Percentiles rank a stretch among this genome's conserved stretches.
Conservation (phyloP, 768 basidiomycete species). For the Pulveroboletus sp. region DNA sequence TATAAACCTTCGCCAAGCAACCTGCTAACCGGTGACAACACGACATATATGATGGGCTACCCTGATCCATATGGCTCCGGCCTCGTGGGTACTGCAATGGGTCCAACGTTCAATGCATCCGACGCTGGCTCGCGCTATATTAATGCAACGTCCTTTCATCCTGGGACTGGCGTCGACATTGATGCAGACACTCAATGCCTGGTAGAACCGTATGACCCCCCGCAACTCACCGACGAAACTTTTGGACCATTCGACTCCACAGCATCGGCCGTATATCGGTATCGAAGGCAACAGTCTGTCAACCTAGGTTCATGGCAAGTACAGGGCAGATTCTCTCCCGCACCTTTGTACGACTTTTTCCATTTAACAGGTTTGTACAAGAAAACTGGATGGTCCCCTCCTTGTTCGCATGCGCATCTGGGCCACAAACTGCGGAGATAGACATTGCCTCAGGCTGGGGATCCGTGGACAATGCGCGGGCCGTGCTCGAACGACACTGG, state of each 20-base stretch:
- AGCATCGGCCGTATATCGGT: constrained; percentile 16
- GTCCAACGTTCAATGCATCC: constrained; percentile 2
- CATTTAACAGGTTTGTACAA: constrained; percentile 56
- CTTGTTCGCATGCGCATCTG: constrained; percentile 57
- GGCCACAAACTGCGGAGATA: constrained; percentile 50
- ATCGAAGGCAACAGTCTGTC: constrained; percentile 21
- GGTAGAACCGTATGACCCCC: constrained; percentile 9
- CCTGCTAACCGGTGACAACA: neutral
- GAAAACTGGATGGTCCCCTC: constrained; percentile 77
- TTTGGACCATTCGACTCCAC: constrained; percentile 17
- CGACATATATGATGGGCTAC: neutral
- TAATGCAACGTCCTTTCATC: neutral
- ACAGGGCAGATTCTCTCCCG: too few species aligned
- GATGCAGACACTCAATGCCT: constrained; percentile 1
- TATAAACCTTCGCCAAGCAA: constrained; percentile 8
- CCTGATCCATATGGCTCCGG: neutral
- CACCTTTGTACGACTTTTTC: neutral
- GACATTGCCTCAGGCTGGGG: constrained; percentile 63
- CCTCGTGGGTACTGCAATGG: neutral
- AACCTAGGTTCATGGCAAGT: constrained; percentile 22
- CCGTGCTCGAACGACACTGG: constrained; percentile 70
- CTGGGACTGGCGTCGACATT: neutral
- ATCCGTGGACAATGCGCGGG: constrained; percentile 36
- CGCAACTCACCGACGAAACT: constrained; percentile 2
- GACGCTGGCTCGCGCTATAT: neutral